phyloP scores from a whole-genome alignment of 805 yeast genomes.

The Priceomyces medius region DNA sequence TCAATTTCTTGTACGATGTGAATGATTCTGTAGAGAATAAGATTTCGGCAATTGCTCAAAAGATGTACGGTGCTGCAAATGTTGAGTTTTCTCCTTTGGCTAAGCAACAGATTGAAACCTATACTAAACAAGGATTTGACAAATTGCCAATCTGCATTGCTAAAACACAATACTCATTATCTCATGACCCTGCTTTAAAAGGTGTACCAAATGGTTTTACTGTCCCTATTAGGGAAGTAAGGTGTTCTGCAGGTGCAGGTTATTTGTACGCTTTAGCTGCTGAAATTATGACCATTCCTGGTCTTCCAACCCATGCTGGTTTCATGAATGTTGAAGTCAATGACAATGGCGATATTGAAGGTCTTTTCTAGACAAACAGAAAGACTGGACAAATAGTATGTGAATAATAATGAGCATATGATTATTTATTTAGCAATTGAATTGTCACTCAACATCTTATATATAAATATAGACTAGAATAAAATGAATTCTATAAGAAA shows the following conservation, averaged over 20 bases:
- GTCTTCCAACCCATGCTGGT: conserved; percentile 93
- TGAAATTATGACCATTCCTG: conserved; percentile 96
- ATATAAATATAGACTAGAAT: too few species aligned
- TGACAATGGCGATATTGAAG: conserved; percentile 88
- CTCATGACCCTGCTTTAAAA: conserved; percentile 89
- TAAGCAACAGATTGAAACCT: conserved; percentile 72
- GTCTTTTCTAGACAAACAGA: conserved; percentile 58
- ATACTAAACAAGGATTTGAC: conserved; percentile 84
- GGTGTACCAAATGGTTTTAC: conserved; percentile 95
- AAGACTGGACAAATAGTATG: neutral
- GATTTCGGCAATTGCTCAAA: conserved; percentile 71
- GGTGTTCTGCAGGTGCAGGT: conserved; percentile 95
- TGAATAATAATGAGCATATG: too few species aligned
- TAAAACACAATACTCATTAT: conserved; percentile 93
- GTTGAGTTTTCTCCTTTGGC: conserved; percentile 85
- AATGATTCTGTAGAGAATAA: conserved; percentile 76
- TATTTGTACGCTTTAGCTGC: conserved; percentile 95
- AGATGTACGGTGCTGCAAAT: conserved; percentile 90
- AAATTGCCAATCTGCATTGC: conserved; percentile 95
- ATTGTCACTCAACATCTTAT: too few species aligned
- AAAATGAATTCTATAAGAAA: too few species aligned
- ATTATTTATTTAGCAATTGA: too few species aligned
- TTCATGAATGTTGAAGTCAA: conserved; percentile 96
- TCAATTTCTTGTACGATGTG: conserved; percentile 64
- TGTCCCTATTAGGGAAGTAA: conserved; percentile 91